Evolutionary conservation across 1,284 basidiomycete species (phyloP).

Genomic region (Tilletia walkeri): DNA sequence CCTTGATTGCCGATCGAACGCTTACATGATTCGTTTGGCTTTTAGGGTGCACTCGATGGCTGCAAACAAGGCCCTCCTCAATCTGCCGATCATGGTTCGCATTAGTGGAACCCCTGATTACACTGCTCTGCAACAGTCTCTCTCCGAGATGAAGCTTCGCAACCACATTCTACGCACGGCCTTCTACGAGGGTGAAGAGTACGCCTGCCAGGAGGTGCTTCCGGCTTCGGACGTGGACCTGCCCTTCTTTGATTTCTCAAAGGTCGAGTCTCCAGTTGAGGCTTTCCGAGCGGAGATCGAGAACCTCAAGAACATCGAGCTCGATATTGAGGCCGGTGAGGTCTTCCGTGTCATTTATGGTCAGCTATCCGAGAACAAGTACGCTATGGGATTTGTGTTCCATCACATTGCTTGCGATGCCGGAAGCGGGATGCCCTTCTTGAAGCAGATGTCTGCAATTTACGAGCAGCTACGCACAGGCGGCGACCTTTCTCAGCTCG

Average conservation of each 20-base stretch:
- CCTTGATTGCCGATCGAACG: background rate
- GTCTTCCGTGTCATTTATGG: conserved; percentile 4
- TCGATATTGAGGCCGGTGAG: conserved; percentile 4
- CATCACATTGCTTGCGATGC: conserved; percentile 4
- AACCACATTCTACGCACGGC: background rate
- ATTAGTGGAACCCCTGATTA: conserved; percentile 5
- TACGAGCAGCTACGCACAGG: background rate
- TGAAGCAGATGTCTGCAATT: background rate
- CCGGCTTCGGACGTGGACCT: background rate
- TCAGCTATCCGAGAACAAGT: background rate
- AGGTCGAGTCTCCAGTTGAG: background rate
- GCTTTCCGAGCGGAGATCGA: conserved; percentile 1
- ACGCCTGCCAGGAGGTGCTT: conserved; percentile 4
- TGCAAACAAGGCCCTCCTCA: conserved; percentile 1
- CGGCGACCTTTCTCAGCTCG: background rate
- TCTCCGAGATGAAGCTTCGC: background rate
- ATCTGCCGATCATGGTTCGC: conserved; percentile 1
- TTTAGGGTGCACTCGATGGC: background rate
- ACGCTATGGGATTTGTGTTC: background rate
- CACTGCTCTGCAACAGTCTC: background rate
- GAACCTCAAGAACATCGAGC: conserved; percentile 5
- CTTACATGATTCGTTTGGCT: background rate
- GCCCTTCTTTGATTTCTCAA: background rate
- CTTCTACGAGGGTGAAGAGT: conserved; percentile 4
- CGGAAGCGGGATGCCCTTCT: background rate